These are phyloP conservation scores for Eucalyptus urophylla DNA, from an alignment of 345 rosid genomes.

Conservation along the genomic window DNA sequence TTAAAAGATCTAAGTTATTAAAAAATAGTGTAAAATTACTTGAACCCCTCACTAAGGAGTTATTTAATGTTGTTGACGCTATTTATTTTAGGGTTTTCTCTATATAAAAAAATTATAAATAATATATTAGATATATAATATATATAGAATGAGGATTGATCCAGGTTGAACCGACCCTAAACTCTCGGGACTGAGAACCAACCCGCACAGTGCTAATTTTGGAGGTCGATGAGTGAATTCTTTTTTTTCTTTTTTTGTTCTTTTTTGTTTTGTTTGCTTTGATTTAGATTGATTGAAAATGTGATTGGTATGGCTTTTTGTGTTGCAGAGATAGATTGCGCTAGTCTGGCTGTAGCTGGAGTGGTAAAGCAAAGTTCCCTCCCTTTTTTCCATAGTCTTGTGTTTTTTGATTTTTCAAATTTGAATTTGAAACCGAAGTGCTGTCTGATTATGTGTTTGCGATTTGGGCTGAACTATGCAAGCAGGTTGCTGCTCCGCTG, in stretches of 20 bases:
- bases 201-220: neutral
- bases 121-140: too few species aligned
- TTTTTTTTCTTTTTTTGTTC: neutral
- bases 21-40: too few species aligned
- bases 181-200: too few species aligned
- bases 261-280: neutral
- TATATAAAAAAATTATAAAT: too few species aligned
- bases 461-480: neutral
- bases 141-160: too few species aligned
- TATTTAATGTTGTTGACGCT: neutral
- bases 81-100: neutral
- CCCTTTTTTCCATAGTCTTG: neutral
- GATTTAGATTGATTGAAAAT: neutral
- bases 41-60: too few species aligned
- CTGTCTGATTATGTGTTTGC: neutral
- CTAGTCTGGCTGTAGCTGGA: neutral
- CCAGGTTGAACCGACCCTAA: too few species aligned
- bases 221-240: neutral
- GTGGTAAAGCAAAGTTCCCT: neutral
- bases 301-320: neutral
- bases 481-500: constrained; percentile 50
- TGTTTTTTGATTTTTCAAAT: neutral
- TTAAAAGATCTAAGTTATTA: too few species aligned
- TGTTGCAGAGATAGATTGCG: neutral
- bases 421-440: neutral